These are phyloP conservation scores for Mycena vulgaris DNA, from an alignment of 768 basidiomycete species.

Conservation along the genomic window DNA sequence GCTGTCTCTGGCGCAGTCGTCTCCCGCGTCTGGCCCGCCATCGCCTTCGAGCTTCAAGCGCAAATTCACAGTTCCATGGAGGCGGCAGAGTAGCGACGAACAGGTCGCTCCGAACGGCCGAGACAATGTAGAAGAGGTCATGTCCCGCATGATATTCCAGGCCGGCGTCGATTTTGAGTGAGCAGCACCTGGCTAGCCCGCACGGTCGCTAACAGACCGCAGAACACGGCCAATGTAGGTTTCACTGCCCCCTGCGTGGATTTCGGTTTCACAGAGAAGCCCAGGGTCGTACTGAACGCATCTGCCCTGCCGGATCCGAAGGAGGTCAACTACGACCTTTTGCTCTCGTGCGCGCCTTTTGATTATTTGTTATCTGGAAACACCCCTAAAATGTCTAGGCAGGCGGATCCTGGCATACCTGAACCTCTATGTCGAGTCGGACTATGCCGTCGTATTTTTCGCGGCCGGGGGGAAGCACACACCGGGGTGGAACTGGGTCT, in stretches of 20 bases:
- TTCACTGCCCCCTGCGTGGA: not conserved
- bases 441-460: conserved; percentile 91
- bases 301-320: conserved; percentile 87
- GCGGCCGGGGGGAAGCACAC: conserved; percentile 83
- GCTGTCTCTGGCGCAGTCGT: conserved; percentile 30
- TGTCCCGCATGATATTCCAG: conserved; percentile 85
- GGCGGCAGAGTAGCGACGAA: conserved; percentile 29
- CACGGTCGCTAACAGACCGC: conserved; percentile 24
- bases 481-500: conserved; percentile 92
- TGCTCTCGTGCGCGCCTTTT: conserved; percentile 73
- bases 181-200: conserved; percentile 43
- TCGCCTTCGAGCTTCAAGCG: conserved; percentile 33
- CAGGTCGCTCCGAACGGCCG: conserved; percentile 44
- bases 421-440: conserved; percentile 89
- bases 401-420: conserved; percentile 87
- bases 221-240: conserved; percentile 92
- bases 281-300: conserved; percentile 87
- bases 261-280: conserved; percentile 35
- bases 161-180: conserved; percentile 94
- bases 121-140: conserved; percentile 73
- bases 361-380: conserved; percentile 15
- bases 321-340: conserved; percentile 81
- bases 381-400: conserved; percentile 35
- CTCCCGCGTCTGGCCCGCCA: conserved; percentile 18
- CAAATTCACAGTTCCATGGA: conserved; percentile 38